These are phyloP conservation scores for Sphagnum contortum DNA, from an alignment of 225 moss, liverwort and hornwort species.

Conservation along the genomic window DNA sequence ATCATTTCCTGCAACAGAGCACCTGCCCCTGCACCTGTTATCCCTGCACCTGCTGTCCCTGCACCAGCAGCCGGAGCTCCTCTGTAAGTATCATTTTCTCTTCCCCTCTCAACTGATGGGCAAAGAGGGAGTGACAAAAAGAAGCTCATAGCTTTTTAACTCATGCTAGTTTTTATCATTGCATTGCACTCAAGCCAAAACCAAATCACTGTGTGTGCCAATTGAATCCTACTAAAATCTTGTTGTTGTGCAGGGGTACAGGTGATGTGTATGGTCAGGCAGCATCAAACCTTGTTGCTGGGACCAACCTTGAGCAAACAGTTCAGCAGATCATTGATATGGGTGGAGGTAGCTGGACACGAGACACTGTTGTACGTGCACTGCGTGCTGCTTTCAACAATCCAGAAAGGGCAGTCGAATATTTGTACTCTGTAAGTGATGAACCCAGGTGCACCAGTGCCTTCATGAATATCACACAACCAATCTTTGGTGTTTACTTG, in stretches of 20 bases:
- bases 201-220: too few species aligned
- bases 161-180: too few species aligned
- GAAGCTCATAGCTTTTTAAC: too few species aligned
- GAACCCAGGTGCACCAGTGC: too few species aligned
- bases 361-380: conserved; percentile 77
- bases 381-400: conserved; percentile 92
- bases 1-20: conserved; percentile 23
- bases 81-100: conserved; percentile 11
- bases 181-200: too few species aligned
- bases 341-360: conserved; percentile 93
- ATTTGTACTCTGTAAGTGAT: conserved; percentile 73
- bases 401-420: conserved; percentile 92
- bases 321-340: conserved; percentile 80
- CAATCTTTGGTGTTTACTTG: too few species aligned
- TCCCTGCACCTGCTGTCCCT: conserved; percentile 11
- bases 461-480: too few species aligned
- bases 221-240: not conserved
- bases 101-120: too few species aligned
- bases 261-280: conserved; percentile 78
- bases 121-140: too few species aligned
- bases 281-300: conserved; percentile 87
- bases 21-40: conserved; percentile 16
- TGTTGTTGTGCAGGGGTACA: conserved; percentile 30
- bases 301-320: conserved; percentile 65
- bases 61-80: conserved; percentile 40